Evolutionary conservation across 768 basidiomycete species (phyloP).

Genomic region (Leccinum aurantiacum): DNA sequence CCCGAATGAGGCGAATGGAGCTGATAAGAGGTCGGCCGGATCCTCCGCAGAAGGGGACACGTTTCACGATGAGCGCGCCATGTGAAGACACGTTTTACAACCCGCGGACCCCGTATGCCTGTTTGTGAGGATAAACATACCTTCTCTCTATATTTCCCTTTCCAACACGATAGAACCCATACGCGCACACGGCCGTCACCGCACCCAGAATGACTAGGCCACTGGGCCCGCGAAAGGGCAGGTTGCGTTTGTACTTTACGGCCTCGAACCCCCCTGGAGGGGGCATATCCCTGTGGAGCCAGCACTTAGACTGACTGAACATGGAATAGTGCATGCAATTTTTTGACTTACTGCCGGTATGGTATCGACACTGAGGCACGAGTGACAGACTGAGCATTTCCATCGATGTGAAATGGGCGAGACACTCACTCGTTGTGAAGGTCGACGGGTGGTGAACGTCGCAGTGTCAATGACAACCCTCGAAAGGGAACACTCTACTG

Average conservation of each 20-base stretch:
- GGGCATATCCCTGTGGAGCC: conserved; percentile 81
- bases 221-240: conserved; percentile 85
- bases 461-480: conserved; percentile 5
- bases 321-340: conserved; percentile 10
- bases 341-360: conserved; percentile 29
- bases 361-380: conserved; percentile 24
- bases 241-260: conserved; percentile 93
- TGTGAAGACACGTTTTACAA: conserved; percentile 61
- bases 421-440: conserved; percentile 22
- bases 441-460: conserved; percentile 5
- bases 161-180: conserved; percentile 91
- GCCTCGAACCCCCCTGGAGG: conserved; percentile 90
- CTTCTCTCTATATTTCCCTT: conserved; percentile 90
- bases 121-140: conserved; percentile 50
- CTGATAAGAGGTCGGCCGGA: conserved; percentile 48
- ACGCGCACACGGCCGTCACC: conserved; percentile 83
- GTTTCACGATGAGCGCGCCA: conserved; percentile 67
- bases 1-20: conserved; percentile 34
- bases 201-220: conserved; percentile 82
- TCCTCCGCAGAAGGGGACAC: conserved; percentile 56
- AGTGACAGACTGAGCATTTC: background rate
- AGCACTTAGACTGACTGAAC: conserved; percentile 6
- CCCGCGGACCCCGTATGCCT: conserved; percentile 50
- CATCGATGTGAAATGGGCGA: background rate
- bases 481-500: background rate